A percentile compares a stretch with the other conserved stretches of the same genome.
Conservation (phyloP, 768 basidiomycete genomes). For the Hydnomerulius pinastri region DNA sequence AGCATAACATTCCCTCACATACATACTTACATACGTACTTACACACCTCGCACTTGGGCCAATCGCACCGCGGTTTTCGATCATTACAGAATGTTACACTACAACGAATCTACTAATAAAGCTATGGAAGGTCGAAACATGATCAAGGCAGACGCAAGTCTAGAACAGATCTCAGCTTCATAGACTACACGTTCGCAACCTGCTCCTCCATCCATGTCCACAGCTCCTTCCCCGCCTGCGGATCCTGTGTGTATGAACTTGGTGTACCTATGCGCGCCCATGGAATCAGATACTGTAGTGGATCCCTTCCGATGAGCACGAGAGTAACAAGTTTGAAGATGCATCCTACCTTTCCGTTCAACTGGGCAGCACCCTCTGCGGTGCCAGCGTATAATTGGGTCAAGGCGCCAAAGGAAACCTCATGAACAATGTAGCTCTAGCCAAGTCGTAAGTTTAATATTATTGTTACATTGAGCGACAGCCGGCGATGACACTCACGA, state of each 20-base stretch:
- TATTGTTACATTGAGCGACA: not conserved
- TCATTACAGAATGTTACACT: too few relatives aligned
- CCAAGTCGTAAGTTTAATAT: slow-evolving; percentile 2
- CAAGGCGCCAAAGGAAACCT: slow-evolving; percentile 17
- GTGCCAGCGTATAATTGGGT: slow-evolving; percentile 47
- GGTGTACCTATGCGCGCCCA: slow-evolving; percentile 40
- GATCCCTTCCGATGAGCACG: not conserved
- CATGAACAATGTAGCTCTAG: slow-evolving; percentile 30
- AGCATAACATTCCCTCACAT: too few relatives aligned
- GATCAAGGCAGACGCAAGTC: too few relatives aligned
- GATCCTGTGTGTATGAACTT: slow-evolving; percentile 25
- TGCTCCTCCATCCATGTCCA: slow-evolving; percentile 50
- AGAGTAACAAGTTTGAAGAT: not conserved
- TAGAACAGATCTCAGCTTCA: too few relatives aligned
- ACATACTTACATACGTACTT: slow-evolving; percentile 23
- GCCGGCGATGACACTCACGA: slow-evolving; percentile 1
- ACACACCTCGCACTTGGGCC: too few relatives aligned
- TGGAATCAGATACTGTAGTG: slow-evolving; percentile 40
- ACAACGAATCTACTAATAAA: too few relatives aligned
- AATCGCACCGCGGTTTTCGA: too few relatives aligned
- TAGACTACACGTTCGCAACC: slow-evolving; percentile 35
- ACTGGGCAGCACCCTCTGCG: slow-evolving; percentile 29
- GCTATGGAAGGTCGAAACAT: too few relatives aligned
- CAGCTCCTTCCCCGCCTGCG: slow-evolving; percentile 35
- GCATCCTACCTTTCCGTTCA: slow-evolving; percentile 39